Conservation (phyloP, 2,329 filamentous ascomycete genomes). For the Colletotrichum tamarilloi region DNA sequence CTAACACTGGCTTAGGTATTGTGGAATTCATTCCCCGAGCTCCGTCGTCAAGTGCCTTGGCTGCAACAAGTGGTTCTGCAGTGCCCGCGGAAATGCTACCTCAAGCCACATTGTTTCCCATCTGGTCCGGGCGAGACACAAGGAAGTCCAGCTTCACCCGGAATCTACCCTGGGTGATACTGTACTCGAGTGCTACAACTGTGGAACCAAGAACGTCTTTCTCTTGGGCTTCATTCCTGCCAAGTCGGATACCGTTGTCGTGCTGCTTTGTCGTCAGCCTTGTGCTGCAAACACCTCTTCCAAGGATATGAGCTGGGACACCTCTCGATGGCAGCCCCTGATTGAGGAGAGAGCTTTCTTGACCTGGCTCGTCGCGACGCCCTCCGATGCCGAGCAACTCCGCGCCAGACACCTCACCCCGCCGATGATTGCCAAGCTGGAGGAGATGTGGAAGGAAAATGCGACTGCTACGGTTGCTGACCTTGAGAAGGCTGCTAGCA, state of each 20-base stretch:
- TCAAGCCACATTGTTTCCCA: slow-evolving; percentile 99
- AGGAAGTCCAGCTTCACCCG: slow-evolving; percentile 97
- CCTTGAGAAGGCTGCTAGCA: slow-evolving; percentile 88
- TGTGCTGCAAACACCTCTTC: slow-evolving; percentile 94
- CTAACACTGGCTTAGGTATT: slow-evolving; percentile 72
- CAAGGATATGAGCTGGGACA: slow-evolving; percentile 99
- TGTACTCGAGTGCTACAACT: slow-evolving; percentile 98
- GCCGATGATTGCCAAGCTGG: slow-evolving; percentile 94
- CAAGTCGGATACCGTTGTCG: slow-evolving; percentile 98
- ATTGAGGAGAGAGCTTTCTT: slow-evolving; percentile 97
- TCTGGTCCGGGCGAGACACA: slow-evolving; percentile 95
- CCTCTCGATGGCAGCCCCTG: slow-evolving; percentile 95
- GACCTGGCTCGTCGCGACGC: slow-evolving; percentile 89
- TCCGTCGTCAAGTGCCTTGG: slow-evolving; percentile 96
- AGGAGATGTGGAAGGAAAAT: slow-evolving; percentile 99
- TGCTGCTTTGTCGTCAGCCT: slow-evolving; percentile 94
- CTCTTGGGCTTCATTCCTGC: slow-evolving; percentile 97
- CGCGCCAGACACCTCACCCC: slow-evolving; percentile 92
- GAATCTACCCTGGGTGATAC: slow-evolving; percentile 94
- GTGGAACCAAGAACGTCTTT: slow-evolving; percentile 99
- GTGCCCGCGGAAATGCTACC: slow-evolving; percentile 93
- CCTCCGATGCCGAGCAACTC: slow-evolving; percentile 94
- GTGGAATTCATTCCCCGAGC: slow-evolving; percentile 94
- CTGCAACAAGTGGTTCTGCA: slow-evolving; percentile 99
- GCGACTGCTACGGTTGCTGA: slow-evolving; percentile 88